These are phyloP conservation scores for Tephrocybe sp. DNA, from an alignment of 768 basidiomycete species.

Conservation along the genomic window DNA sequence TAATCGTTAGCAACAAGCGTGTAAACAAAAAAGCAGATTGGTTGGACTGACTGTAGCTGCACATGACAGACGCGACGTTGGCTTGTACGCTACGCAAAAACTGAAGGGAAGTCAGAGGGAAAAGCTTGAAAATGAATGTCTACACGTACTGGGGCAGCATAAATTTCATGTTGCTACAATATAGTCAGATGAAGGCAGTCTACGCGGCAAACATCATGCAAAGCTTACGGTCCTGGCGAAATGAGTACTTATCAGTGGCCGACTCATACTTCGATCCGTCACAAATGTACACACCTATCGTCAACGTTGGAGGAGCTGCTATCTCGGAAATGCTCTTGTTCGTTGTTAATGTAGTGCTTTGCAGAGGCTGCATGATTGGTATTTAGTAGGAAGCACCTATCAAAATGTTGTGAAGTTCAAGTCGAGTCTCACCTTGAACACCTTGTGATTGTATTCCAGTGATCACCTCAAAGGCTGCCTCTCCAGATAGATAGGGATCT, in stretches of 20 bases:
- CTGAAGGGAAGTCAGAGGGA: conserved; percentile 13
- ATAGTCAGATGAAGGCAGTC: not conserved
- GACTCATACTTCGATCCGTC: too few relatives aligned
- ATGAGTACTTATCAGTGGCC: not conserved
- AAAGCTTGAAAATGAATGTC: not conserved
- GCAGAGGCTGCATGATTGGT: conserved; percentile 30
- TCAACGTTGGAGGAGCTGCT: conserved; percentile 42
- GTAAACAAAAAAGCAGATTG: not conserved
- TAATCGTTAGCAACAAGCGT: too few relatives aligned
- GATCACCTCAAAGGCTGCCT: conserved; percentile 54
- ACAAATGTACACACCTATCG: conserved; percentile 31
- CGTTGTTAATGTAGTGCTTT: conserved; percentile 48
- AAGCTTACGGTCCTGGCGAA: conserved; percentile 31
- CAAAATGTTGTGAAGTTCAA: too few relatives aligned
- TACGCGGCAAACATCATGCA: not conserved
- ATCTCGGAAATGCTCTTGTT: conserved; percentile 48
- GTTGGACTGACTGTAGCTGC: conserved; percentile 46
- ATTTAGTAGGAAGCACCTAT: too few relatives aligned
- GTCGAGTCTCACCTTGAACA: conserved; percentile 38
- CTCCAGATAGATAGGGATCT: conserved; percentile 55
- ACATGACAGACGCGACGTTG: conserved; percentile 67
- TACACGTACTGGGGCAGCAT: conserved; percentile 46
- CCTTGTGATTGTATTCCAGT: conserved; percentile 53
- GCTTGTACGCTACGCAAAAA: conserved; percentile 63
- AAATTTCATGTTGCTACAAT: conserved; percentile 53